Percentiles rank a stretch among this genome's conserved stretches.
Conservation (phyloP, 2,329 filamentous ascomycete genomes). For the Aspergillus fischeri region DNA sequence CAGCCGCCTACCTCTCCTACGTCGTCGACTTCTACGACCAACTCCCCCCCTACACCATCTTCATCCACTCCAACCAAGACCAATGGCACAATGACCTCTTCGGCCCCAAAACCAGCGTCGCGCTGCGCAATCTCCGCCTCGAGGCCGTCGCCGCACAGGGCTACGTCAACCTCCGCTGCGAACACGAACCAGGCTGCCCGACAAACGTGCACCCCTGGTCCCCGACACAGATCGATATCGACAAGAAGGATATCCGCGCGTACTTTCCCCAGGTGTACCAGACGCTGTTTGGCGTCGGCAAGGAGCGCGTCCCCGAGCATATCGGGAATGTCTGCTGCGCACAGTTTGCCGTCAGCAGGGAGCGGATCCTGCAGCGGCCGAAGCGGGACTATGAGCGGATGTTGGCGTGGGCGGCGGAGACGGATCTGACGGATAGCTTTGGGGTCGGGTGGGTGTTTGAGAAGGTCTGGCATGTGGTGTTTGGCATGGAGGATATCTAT, state of each 20-base stretch:
- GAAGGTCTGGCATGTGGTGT: conserved; percentile 33
- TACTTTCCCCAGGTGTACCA: conserved; percentile 24
- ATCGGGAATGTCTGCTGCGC: conserved; percentile 33
- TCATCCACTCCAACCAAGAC: conserved; percentile 57
- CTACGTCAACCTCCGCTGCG: conserved; percentile 40
- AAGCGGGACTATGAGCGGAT: conserved; percentile 30
- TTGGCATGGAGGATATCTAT: conserved; percentile 20
- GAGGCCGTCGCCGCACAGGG: conserved; percentile 35
- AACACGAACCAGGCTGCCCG: conserved; percentile 35
- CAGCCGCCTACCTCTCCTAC: conserved; percentile 59
- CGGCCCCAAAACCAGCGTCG: conserved; percentile 24
- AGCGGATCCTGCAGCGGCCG: conserved; percentile 26
- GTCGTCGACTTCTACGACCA: conserved; percentile 59
- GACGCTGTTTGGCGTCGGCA: conserved; percentile 21
- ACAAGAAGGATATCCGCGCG: conserved; percentile 21
- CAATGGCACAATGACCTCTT: conserved; percentile 56
- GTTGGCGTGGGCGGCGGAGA: conserved; percentile 28
- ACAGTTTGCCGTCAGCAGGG: conserved; percentile 32
- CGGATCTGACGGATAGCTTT: conserved; percentile 26
- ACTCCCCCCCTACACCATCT: conserved; percentile 56
- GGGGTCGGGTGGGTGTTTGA: conserved; percentile 29
- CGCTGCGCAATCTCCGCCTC: conserved; percentile 30
- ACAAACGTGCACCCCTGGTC: conserved; percentile 32
- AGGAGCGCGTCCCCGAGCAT: conserved; percentile 20
- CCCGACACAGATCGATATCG: conserved; percentile 18